Evolutionary conservation across 1,284 basidiomycete genomes (phyloP).

Genomic region (Apiotrichum akiyoshidainum): DNA sequence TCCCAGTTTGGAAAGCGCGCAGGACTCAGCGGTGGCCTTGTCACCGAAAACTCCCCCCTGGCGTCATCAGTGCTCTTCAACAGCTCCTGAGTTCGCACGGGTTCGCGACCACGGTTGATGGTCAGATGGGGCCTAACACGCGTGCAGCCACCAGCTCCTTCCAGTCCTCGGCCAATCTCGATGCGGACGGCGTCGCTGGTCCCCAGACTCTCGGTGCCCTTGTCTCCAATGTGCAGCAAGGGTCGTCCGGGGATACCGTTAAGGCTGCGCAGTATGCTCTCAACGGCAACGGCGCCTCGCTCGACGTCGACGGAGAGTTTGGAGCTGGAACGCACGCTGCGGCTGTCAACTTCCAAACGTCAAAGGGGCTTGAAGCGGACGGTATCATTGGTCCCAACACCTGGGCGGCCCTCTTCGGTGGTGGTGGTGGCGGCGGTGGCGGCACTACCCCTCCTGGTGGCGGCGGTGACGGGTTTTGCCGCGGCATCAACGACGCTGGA

Average conservation of each 20-base stretch:
- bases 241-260: not conserved
- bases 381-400: slow-evolving; percentile 7
- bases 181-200: slow-evolving; percentile 1
- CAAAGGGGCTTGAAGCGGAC: not conserved
- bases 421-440: not conserved
- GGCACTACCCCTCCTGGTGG: not conserved
- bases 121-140: slow-evolving; percentile 8
- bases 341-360: not conserved
- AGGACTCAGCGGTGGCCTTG: too few relatives aligned
- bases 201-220: slow-evolving; percentile 13
- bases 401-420: slow-evolving; percentile 8
- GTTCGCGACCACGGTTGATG: slow-evolving; percentile 2
- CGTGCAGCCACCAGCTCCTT: not conserved
- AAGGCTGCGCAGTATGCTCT: slow-evolving; percentile 6
- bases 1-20: too few relatives aligned
- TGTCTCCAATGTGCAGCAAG: not conserved
- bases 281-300: not conserved
- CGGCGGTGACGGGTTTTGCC: not conserved
- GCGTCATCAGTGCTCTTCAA: slow-evolving; percentile 4
- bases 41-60: too few relatives aligned
- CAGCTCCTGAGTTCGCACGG: slow-evolving; percentile 1
- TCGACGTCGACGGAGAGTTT: slow-evolving; percentile 11
- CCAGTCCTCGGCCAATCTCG: not conserved
- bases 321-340: slow-evolving; percentile 2
- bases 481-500: slow-evolving; percentile 7